Base-by-base conservation (phyloP, 176 grass and related monocot species). In the Zoysia pacifica region DNA sequence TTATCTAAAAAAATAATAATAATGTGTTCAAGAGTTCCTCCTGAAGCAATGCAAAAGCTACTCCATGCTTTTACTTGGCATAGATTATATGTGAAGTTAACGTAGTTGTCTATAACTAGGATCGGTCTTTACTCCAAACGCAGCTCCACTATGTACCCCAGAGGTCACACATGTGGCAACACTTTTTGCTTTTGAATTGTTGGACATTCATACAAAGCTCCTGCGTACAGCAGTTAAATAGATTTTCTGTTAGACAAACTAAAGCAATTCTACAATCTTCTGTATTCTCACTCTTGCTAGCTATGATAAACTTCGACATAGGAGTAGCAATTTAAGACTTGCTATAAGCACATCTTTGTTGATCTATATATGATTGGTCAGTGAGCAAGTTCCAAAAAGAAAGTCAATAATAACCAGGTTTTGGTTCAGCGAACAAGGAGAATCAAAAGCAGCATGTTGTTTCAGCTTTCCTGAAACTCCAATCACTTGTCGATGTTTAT, bases 61-160 rank as follows among this genome's bases (percentile, higher is more conserved):
- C 28, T 28, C 28, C 28, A 28, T 40, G 9, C 7, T 46, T 81
- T 67, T 92, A 92, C 93, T 90, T 96, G 93, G 76, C 93, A 97
- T 74, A 97, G 65, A 81, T 97, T 97, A 62, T 97, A 93, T 39
- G 93, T 93, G 86, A 92, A 92, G 80, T 87, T 92, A 78, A 90
- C 93, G 11, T 96, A 96, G 76, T 92, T 96, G 77, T 92, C 93
- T 37, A 97, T 86, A 19, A 97, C 93, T 61, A 97, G 77, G 48
- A 97, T 90, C 13, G 93, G 87, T 53, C 70, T 85, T 85, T 73
- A 79, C 75, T 66, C 68, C 83, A 85, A 48, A 79, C 48, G 40
- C 75, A 58, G 65, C 51, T 41, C 60, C 75, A 85, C 68, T 11
- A 56, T 79, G 69, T 41, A 79, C 68, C 15, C 47, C 60, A 11